Percentiles rank a stretch among this genome's conserved stretches.
Conservation (phyloP, 805 yeast species). For the Spathaspora passalidarum region DNA sequence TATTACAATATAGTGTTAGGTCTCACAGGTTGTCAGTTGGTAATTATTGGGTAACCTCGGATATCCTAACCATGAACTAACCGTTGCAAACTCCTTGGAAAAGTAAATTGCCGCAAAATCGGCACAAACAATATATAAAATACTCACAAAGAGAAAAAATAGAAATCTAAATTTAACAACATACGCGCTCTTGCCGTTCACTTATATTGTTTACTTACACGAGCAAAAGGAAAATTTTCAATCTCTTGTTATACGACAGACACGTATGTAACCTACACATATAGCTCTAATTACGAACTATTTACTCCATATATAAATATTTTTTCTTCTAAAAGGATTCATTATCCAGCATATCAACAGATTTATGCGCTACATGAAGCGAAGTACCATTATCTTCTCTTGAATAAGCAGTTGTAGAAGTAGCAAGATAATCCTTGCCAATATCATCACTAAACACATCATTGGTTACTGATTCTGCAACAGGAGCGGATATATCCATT, state of each 20-base stretch:
- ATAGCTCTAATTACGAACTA: too few relatives aligned
- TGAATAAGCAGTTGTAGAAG: not conserved
- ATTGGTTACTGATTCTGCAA: not conserved
- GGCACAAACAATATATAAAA: not conserved
- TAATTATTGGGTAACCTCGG: too few relatives aligned
- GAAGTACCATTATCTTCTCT: slow-evolving; percentile 14
- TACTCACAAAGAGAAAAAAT: not conserved
- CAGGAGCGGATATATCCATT: not conserved
- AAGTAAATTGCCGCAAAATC: not conserved
- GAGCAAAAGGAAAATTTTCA: too few relatives aligned
- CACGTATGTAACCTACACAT: not conserved
- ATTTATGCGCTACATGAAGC: not conserved
- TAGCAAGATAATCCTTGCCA: slow-evolving; percentile 2
- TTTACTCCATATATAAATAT: not conserved
- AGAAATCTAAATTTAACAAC: too few relatives aligned
- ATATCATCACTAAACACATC: not conserved
- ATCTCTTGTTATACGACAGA: not conserved
- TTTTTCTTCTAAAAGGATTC: slow-evolving; percentile 12
- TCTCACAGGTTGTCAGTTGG: too few relatives aligned
- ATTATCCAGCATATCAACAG: slow-evolving; percentile 11
- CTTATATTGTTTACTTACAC: too few relatives aligned
- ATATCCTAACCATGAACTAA: too few relatives aligned
- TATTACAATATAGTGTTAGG: too few relatives aligned
- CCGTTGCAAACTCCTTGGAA: too few relatives aligned
- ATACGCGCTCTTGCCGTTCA: not conserved